Conservation (phyloP, 495 filamentous ascomycete species). For the Lasiosphaeria hispida region DNA sequence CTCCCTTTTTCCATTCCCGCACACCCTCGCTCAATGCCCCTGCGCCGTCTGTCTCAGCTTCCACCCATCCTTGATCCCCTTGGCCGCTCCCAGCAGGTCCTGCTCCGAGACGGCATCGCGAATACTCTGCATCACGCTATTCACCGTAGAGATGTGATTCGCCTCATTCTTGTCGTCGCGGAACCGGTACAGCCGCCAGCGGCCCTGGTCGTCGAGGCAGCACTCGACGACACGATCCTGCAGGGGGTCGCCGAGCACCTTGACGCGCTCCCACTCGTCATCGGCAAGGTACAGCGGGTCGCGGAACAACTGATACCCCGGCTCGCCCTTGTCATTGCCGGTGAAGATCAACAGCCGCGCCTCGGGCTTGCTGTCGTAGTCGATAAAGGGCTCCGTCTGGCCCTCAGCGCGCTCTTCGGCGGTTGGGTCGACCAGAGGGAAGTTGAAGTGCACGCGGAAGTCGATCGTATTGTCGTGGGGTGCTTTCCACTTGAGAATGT, state of each 20-base stretch:
- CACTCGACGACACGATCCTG: conserved; percentile 88
- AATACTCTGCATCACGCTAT: conserved; percentile 81
- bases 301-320: conserved; percentile 57
- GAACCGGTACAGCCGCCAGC: conserved; percentile 84
- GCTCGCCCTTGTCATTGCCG: conserved; percentile 50
- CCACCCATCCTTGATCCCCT: conserved; percentile 68
- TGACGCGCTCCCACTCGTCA: conserved; percentile 80
- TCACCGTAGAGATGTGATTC: conserved; percentile 79
- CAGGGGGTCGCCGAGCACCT: conserved; percentile 63
- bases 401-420: conserved; percentile 63
- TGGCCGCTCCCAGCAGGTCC: conserved; percentile 56
- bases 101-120: conserved; percentile 63
- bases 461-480: conserved; percentile 90
- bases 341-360: conserved; percentile 45
- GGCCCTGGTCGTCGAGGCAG: conserved; percentile 64
- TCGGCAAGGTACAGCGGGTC: conserved; percentile 64
- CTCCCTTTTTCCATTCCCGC: no score
- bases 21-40: no score
- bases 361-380: conserved; percentile 54
- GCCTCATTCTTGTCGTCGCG: conserved; percentile 88
- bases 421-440: conserved; percentile 69
- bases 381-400: conserved; percentile 50
- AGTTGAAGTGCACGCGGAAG: conserved; percentile 75
- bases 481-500: conserved; percentile 97
- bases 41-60: conserved; percentile 45